phyloP scores from a whole-genome alignment of 1,139 yeast genomes.

The Saccharomyces pastorianus region DNA sequence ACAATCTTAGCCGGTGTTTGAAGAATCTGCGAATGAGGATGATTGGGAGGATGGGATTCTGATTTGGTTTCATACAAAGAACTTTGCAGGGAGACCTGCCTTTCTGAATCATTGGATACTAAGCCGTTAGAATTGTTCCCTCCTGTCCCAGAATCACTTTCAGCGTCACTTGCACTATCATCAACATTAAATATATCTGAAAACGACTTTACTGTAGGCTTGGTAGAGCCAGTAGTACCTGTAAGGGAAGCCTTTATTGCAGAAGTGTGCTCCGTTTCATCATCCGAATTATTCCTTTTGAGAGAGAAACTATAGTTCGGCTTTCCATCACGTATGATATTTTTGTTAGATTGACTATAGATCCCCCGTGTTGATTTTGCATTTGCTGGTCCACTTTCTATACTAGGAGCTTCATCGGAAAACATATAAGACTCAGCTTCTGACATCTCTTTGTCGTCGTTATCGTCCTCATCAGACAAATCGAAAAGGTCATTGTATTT shows the following conservation, averaged over 20 bases:
- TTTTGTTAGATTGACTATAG: neutral
- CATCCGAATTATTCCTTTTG: neutral
- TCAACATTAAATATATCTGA: constrained; percentile 18
- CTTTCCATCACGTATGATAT: neutral
- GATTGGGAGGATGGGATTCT: neutral
- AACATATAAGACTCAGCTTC: neutral
- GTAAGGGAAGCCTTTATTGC: neutral
- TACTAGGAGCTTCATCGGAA: neutral
- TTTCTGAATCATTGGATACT: neutral
- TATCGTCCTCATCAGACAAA: constrained; percentile 21
- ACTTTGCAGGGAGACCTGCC: neutral
- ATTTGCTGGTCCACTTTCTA: neutral
- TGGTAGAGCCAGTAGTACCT: neutral
- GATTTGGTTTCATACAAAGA: neutral
- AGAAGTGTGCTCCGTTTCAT: neutral
- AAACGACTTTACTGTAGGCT: constrained; percentile 9
- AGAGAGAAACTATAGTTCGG: neutral
- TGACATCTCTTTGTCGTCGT: neutral
- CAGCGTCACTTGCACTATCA: constrained; percentile 9
- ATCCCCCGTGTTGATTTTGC: neutral
- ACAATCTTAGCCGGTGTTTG: neutral
- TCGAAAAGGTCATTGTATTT: constrained; percentile 24
- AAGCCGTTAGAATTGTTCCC: neutral
- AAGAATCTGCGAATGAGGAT: neutral
- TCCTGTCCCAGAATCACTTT: neutral